phyloP scores from a whole-genome alignment of 2,329 filamentous ascomycete species.

The Fusarium sp. region DNA sequence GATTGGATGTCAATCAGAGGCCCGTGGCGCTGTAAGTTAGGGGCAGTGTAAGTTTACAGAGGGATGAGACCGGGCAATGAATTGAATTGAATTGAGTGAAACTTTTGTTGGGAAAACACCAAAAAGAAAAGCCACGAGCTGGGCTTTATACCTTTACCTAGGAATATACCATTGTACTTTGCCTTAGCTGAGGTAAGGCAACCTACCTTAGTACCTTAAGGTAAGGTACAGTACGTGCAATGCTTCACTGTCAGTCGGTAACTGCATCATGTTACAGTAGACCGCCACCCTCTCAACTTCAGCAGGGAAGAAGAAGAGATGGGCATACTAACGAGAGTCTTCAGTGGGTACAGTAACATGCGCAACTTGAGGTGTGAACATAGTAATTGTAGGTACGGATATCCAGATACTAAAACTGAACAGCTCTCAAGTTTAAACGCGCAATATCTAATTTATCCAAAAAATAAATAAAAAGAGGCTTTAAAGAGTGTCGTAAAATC shows the following conservation, averaged over 20 bases:
- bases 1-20: slow-evolving; percentile 8
- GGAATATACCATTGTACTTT: slow-evolving; percentile 1
- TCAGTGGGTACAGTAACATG: slow-evolving; percentile 25
- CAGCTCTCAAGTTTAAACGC: background rate
- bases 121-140: slow-evolving; percentile 33
- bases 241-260: background rate
- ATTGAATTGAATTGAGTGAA: slow-evolving; percentile 9
- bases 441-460: slow-evolving; percentile 7
- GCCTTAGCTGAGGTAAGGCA: slow-evolving; percentile 13
- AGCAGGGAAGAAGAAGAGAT: slow-evolving; percentile 24
- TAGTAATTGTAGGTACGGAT: slow-evolving; percentile 17
- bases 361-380: slow-evolving; percentile 26
- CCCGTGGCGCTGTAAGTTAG: slow-evolving; percentile 1
- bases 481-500: slow-evolving; percentile 12
- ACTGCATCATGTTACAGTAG: slow-evolving; percentile 29
- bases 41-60: background rate
- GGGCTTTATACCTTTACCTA: slow-evolving; percentile 15
- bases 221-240: background rate
- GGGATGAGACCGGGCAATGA: background rate
- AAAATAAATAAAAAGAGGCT: background rate
- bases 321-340: slow-evolving; percentile 15
- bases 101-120: slow-evolving; percentile 8
- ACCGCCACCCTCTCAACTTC: slow-evolving; percentile 32
- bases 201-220: slow-evolving; percentile 1
- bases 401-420: too few relatives aligned